Conservation (phyloP, 2,329 filamentous ascomycete genomes). For the Emericellopsis cladophorae region DNA sequence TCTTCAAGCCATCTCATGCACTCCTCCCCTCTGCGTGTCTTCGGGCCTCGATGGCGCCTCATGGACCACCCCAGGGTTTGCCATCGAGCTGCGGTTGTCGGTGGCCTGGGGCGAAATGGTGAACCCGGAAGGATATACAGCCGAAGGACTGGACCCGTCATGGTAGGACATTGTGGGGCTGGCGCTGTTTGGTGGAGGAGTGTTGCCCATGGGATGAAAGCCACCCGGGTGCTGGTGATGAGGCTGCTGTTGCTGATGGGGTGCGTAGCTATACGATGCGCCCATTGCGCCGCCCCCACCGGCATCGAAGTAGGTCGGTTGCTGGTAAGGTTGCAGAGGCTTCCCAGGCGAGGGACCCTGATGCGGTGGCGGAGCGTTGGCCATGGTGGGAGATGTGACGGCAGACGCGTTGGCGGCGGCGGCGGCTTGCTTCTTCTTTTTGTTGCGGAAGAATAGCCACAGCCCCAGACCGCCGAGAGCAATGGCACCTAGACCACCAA, state of each 20-base stretch:
- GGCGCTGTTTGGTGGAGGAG: neutral
- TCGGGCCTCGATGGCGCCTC: slow-evolving; percentile 22
- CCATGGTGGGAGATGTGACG: neutral
- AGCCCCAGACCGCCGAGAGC: slow-evolving; percentile 14
- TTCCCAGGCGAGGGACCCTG: slow-evolving; percentile 4
- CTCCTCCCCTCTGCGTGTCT: slow-evolving; percentile 23
- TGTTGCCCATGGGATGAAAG: slow-evolving; percentile 6
- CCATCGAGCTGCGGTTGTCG: neutral
- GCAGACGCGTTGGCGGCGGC: slow-evolving; percentile 1
- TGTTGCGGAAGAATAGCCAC: slow-evolving; percentile 16
- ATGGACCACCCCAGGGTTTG: slow-evolving; percentile 15
- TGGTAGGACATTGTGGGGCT: neutral
- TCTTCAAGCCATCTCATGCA: slow-evolving; percentile 24
- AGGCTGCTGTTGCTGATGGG: slow-evolving; percentile 8
- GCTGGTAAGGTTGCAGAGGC: slow-evolving; percentile 1
- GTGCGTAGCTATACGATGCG: slow-evolving; percentile 8
- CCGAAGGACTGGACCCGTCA: neutral
- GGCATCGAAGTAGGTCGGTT: slow-evolving; percentile 13
- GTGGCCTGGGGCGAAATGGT: neutral
- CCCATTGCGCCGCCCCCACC: slow-evolving; percentile 7
- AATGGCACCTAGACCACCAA: slow-evolving; percentile 21
- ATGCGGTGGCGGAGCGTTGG: slow-evolving; percentile 3
- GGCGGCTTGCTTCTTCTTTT: slow-evolving; percentile 10
- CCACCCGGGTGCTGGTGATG: slow-evolving; percentile 8
- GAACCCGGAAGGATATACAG: slow-evolving; percentile 1